Evolutionary conservation across 306 rosid genomes (phyloP), one percentile per base, ranked within the genome.

Genomic region (Ceratonia siliqua): DNA sequence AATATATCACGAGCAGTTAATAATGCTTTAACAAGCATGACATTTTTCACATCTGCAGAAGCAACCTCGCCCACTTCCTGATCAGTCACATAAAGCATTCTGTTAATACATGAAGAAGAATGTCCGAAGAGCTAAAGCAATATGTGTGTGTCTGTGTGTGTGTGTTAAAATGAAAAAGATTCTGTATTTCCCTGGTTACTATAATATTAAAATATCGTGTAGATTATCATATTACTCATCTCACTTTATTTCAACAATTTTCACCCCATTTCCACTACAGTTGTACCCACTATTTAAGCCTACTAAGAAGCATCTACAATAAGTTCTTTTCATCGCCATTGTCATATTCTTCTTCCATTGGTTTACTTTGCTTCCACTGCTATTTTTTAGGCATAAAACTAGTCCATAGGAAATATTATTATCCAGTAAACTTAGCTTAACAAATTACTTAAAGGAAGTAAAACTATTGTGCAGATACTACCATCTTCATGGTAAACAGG

Each of bases 1-100:
- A 94, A 78, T 70, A 83, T 74, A 77, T 85, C 92, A 77, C 91
- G 96, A 56, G 96, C 85, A 79, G 90, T 62, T 78, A 89, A 62
- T 79, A 94, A 80, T 72, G 90, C 82, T 75, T 88, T 91, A 58
- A 87, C 66, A 79, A 82, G 88, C 83, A 85, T 43, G 82, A 73
- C 73, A 63, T 75, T 85, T 57, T 85, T 84, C 54, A 39, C 62
- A 62, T 84, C 86, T 66, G 72, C 75, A 74, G 87, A 75, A 65
- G 79, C 74, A 55, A 68, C 82, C 67, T 62, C 83, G 53, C 50
- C 79, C 46, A 80, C 49, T 70, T 76, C 86, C 89, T 83, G 87
- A 20, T 67, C 78, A 83, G 76, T 50, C 72, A 80, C 64, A 82
- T 67, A 78, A 50, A 72, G 70, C 82, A 80, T 63, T 66, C 33